Conservation (phyloP, 2,329 filamentous ascomycete genomes). For the Colletotrichum filicis region DNA sequence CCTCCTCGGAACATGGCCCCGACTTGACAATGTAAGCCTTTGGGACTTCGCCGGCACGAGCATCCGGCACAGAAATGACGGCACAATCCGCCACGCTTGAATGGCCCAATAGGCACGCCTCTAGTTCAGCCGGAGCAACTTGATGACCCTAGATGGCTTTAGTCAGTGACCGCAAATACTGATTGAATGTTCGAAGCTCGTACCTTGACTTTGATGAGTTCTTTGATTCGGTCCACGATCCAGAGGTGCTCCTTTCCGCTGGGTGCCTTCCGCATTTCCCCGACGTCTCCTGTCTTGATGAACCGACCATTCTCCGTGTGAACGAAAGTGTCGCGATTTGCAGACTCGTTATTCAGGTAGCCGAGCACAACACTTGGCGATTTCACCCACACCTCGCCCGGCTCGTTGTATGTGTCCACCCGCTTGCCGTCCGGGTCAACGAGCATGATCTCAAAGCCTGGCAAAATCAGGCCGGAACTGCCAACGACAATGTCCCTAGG, state of each 20-base stretch:
- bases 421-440: neutral
- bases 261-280: constrained; percentile 69
- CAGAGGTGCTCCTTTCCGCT: constrained; percentile 81
- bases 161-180: neutral
- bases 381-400: constrained; percentile 24
- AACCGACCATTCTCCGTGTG: constrained; percentile 61
- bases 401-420: neutral
- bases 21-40: constrained; percentile 70
- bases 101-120: constrained; percentile 78
- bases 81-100: constrained; percentile 77
- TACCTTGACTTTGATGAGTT: constrained; percentile 76
- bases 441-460: neutral
- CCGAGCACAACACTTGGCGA: constrained; percentile 22
- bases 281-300: constrained; percentile 87
- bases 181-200: neutral
- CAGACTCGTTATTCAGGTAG: constrained; percentile 24
- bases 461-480: neutral
- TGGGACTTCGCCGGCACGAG: constrained; percentile 69
- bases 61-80: constrained; percentile 75
- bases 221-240: constrained; percentile 79
- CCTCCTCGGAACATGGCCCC: constrained; percentile 57
- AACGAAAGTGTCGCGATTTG: neutral
- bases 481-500: neutral
- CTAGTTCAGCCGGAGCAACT: constrained; percentile 83
- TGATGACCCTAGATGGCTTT: constrained; percentile 66